A percentile compares a stretch with the other conserved stretches of the same genome.
Evolutionary conservation across 805 yeast genomes (phyloP).

Genomic region (Pachysolen tannophilus): DNA sequence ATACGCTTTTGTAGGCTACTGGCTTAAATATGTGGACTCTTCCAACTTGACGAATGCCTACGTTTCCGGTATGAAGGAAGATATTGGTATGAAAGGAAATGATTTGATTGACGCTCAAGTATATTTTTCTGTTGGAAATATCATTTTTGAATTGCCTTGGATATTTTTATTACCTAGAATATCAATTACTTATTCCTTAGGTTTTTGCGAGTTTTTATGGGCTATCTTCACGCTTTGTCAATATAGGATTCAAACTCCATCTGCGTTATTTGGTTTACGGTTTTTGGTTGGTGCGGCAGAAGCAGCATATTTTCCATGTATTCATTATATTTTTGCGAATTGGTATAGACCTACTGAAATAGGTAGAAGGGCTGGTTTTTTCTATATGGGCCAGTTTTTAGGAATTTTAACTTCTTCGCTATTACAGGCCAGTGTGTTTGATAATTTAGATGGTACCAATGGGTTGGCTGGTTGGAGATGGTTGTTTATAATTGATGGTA

Average conservation of each 20-base stretch:
- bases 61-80: slow-evolving; percentile 54
- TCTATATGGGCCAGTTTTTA: slow-evolving; percentile 55
- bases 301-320: slow-evolving; percentile 57
- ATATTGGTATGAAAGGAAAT: slow-evolving; percentile 48
- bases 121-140: slow-evolving; percentile 50
- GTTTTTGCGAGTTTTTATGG: slow-evolving; percentile 58
- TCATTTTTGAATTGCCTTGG: slow-evolving; percentile 56
- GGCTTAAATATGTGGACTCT: slow-evolving; percentile 61
- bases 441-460: slow-evolving; percentile 31
- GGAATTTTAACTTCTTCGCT: slow-evolving; percentile 53
- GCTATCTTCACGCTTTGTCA: slow-evolving; percentile 54
- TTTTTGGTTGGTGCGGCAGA: slow-evolving; percentile 67
- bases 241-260: slow-evolving; percentile 39
- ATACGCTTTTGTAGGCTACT: slow-evolving; percentile 52
- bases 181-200: slow-evolving; percentile 46
- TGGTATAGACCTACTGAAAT: slow-evolving; percentile 52
- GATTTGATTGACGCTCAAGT: slow-evolving; percentile 46
- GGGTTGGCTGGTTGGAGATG: slow-evolving; percentile 47
- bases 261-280: slow-evolving; percentile 50
- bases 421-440: slow-evolving; percentile 31
- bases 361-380: slow-evolving; percentile 53
- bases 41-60: slow-evolving; percentile 59
- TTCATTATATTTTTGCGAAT: slow-evolving; percentile 50
- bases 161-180: slow-evolving; percentile 46
- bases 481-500: slow-evolving; percentile 46